Evolutionary conservation across 495 filamentous ascomycete species (phyloP).

Genomic region (Aspergillus nidulans): DNA sequence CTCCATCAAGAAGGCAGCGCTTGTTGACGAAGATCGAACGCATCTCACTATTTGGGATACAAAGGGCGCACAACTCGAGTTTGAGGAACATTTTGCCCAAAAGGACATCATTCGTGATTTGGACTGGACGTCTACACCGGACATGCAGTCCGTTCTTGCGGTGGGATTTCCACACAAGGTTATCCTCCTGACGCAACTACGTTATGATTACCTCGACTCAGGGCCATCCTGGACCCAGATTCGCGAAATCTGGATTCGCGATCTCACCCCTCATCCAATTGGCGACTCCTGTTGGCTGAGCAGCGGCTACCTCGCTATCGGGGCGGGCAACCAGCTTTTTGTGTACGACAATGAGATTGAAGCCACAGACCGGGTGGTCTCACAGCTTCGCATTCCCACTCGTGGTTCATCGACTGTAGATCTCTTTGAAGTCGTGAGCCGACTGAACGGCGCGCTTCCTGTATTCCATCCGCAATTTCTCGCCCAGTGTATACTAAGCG

Average conservation of each 20-base stretch:
- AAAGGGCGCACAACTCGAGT: constrained; percentile 75
- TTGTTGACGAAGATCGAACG: constrained; percentile 70
- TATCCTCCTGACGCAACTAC: constrained; percentile 80
- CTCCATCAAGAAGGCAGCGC: constrained; percentile 79
- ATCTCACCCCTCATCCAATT: constrained; percentile 86
- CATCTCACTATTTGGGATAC: constrained; percentile 91
- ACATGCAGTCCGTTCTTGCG: constrained; percentile 84
- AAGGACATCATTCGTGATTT: constrained; percentile 78
- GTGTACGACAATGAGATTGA: constrained; percentile 73
- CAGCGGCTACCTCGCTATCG: constrained; percentile 78
- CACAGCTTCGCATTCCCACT: constrained; percentile 59
- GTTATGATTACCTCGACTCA: constrained; percentile 88
- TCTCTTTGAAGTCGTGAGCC: constrained; percentile 74
- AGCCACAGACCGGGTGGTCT: constrained; percentile 55
- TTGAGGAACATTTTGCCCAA: constrained; percentile 65
- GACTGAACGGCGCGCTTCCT: constrained; percentile 82
- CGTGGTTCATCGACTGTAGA: constrained; percentile 49
- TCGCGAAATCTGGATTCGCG: constrained; percentile 72
- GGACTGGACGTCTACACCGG: constrained; percentile 92
- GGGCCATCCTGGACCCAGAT: constrained; percentile 88
- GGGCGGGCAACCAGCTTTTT: constrained; percentile 90
- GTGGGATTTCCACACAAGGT: constrained; percentile 87
- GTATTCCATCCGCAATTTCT: constrained; percentile 93
- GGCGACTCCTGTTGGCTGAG: constrained; percentile 89
- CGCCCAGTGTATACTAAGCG: constrained; percentile 79